Evolutionary conservation across 2,329 filamentous ascomycete genomes (phyloP).

Genomic region (Blumeria graminis): DNA sequence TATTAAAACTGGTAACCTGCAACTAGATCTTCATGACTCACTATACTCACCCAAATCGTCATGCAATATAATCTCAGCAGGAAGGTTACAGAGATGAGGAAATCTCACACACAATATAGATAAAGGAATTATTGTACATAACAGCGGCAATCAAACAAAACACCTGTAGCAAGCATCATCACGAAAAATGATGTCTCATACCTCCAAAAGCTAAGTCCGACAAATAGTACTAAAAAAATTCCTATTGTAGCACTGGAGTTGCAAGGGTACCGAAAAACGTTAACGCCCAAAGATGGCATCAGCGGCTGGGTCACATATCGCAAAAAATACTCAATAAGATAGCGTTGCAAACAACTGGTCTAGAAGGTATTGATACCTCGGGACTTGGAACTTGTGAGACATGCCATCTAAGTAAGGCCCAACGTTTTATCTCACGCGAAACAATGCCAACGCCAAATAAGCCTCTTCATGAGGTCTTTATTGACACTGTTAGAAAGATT

Average conservation of each 20-base stretch:
- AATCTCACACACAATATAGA: background rate
- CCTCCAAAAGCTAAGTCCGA: background rate
- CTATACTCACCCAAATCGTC: background rate
- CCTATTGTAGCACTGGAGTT: background rate
- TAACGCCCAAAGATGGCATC: background rate
- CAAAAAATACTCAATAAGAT: background rate
- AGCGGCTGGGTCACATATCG: background rate
- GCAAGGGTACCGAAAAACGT: background rate
- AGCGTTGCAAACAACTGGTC: background rate
- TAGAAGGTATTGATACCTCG: background rate
- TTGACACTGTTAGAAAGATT: background rate
- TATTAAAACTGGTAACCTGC: background rate
- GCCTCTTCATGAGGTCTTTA: background rate
- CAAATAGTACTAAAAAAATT: background rate
- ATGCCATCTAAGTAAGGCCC: background rate
- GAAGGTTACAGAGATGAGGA: background rate
- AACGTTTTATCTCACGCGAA: background rate
- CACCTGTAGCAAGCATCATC: background rate
- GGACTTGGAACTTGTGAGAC: background rate
- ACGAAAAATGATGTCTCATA: background rate
- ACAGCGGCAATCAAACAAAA: background rate
- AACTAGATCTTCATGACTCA: background rate
- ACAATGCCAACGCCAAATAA: background rate
- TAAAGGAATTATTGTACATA: background rate
- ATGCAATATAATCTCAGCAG: slow-evolving; percentile 1